These are phyloP conservation scores for Penicillium subrubescens DNA, from an alignment of 495 filamentous ascomycete genomes.

Conservation along the genomic window DNA sequence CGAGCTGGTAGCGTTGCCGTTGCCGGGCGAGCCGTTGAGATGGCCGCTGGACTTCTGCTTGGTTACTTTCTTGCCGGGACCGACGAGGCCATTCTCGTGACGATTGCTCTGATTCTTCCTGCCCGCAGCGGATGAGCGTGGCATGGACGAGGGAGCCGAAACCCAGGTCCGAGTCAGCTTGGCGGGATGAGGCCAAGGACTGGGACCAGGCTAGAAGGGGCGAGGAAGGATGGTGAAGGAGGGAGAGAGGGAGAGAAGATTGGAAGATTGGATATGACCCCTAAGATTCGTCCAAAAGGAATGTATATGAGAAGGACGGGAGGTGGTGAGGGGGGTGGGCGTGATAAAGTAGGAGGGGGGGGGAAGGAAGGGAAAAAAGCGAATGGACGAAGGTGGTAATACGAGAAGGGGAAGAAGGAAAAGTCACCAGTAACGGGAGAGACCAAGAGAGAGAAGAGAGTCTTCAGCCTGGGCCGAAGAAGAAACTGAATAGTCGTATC, in stretches of 20 bases:
- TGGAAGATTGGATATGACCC: background rate
- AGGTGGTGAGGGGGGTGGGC: background rate
- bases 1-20: slow-evolving; percentile 46
- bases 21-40: slow-evolving; percentile 57
- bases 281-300: background rate
- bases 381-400: slow-evolving; percentile 21
- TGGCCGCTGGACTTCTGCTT: slow-evolving; percentile 66
- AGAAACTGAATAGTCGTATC: slow-evolving; percentile 21
- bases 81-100: slow-evolving; percentile 85
- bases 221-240: slow-evolving; percentile 9
- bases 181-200: slow-evolving; percentile 55
- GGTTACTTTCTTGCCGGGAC: slow-evolving; percentile 78
- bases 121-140: slow-evolving; percentile 71
- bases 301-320: slow-evolving; percentile 2
- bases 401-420: slow-evolving; percentile 29
- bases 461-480: slow-evolving; percentile 7
- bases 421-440: slow-evolving; percentile 14
- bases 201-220: slow-evolving; percentile 48
- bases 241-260: slow-evolving; percentile 7
- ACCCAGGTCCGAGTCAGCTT: slow-evolving; percentile 57
- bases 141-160: slow-evolving; percentile 61
- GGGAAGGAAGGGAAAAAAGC: slow-evolving; percentile 17
- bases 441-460: background rate
- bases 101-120: slow-evolving; percentile 67
- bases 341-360: slow-evolving; percentile 12